Evolutionary conservation across 1,284 basidiomycete genomes (phyloP), one percentile per base, ranked within the genome.

Genomic region (Apiotrichum laibachii): DNA sequence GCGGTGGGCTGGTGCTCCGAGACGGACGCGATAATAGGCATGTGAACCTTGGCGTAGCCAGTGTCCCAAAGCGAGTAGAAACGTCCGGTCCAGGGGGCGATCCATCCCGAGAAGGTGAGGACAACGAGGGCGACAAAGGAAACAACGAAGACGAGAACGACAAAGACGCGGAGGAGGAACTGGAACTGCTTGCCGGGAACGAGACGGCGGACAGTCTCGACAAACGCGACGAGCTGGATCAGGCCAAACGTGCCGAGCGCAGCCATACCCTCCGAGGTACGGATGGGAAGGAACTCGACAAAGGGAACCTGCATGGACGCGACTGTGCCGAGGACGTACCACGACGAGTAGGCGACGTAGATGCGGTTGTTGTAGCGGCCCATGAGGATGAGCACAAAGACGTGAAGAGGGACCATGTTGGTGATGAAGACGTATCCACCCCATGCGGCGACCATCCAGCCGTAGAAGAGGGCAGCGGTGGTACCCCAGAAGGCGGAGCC

Each of bases 391-490:
- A 99, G 86, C 45, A 91, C 88, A 31, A 99, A 85, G 0, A 89
- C 90, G 71, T 99, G 96, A 2, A 99, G 81, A 37, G 96, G 96
- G 60, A 99, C 92, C 93, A 99, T 98, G 84, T 99, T 99, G 59
- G 96, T 99, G 79, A 99, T 99, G 83, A 99, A 99, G 1, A 92
- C 96, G 79, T 99, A 99, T 66, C 96, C 96, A 82, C 96, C 96
- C 96, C 96, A 99, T 15, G 96, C 96, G 50, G 96, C 95, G 18
- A 99, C 96, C 96, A 99, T 99, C 84, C 98, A 99, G 68, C 97
- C 98, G 82, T 99, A 99, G 81, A 99, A 98, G 16, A 99, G 80
- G 9, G 94, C 96, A 22, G 94, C 88, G 49, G 89, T 75, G 21
- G 90, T 90, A 42, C 93, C 95, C 72, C 86, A 98, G 63, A 95